phyloP scores from a whole-genome alignment of 2,329 filamentous ascomycete genomes.

The Aspergillus sojae region DNA sequence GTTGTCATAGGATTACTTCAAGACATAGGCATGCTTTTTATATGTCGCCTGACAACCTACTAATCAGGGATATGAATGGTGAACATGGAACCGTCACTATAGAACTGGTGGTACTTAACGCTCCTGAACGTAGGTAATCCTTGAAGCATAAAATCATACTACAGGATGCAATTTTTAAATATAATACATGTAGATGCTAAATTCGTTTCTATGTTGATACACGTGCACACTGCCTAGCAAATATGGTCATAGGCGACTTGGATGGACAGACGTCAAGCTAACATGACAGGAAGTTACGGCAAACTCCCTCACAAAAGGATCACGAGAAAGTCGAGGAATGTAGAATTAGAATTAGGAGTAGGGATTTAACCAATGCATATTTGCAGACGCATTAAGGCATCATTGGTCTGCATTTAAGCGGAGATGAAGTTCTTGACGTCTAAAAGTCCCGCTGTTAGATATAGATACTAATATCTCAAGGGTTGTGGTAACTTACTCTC shows the following conservation, averaged over 20 bases:
- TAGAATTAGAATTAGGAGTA: conserved; percentile 9
- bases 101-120: neutral
- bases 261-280: conserved; percentile 5
- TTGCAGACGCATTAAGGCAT: neutral
- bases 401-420: conserved; percentile 50
- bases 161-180: neutral
- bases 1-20: neutral
- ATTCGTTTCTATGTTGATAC: conserved; percentile 30
- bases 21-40: neutral
- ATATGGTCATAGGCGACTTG: neutral
- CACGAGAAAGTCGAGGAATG: neutral
- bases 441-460: conserved; percentile 28
- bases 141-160: neutral
- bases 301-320: neutral
- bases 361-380: conserved; percentile 7
- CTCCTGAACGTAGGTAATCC: neutral
- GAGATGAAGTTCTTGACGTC: conserved; percentile 85
- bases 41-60: neutral
- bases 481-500: conserved; percentile 55
- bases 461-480: neutral
- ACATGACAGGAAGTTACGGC: conserved; percentile 5
- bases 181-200: conserved; percentile 19
- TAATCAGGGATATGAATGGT: neutral
- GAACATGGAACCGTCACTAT: neutral
- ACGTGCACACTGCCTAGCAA: conserved; percentile 13